Evolutionary conservation across 768 basidiomycete species (phyloP).

Genomic region (Serendipita sp.): DNA sequence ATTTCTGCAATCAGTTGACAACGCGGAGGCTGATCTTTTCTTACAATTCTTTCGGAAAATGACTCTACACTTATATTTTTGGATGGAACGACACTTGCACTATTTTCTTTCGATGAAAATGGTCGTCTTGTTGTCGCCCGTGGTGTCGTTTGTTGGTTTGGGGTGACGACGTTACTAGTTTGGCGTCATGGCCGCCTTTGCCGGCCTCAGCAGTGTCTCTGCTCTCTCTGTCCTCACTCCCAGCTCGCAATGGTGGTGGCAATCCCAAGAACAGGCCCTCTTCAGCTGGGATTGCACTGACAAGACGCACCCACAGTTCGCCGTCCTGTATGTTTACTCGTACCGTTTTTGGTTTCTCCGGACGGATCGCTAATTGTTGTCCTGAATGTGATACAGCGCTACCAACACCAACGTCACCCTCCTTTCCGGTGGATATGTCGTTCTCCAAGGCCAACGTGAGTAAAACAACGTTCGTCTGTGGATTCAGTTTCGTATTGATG

Average conservation of each 20-base stretch:
- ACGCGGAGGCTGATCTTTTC: too few species aligned
- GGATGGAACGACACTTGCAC: too few species aligned
- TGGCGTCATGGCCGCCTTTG: not conserved
- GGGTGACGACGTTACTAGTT: not conserved
- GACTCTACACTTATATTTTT: too few species aligned
- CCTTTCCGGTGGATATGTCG: not conserved
- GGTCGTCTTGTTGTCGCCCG: too few species aligned
- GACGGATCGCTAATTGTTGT: too few species aligned
- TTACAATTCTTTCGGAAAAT: too few species aligned
- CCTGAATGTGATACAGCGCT: not conserved
- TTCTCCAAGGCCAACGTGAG: not conserved
- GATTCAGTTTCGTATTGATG: not conserved
- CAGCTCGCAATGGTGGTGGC: not conserved
- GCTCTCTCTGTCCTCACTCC: not conserved
- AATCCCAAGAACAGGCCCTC: not conserved
- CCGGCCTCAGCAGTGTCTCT: not conserved
- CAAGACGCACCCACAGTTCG: not conserved
- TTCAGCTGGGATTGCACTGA: slow-evolving; percentile 4
- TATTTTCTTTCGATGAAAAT: too few species aligned
- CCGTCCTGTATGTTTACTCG: not conserved
- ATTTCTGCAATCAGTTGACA: too few species aligned
- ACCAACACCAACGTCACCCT: not conserved
- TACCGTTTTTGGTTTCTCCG: not conserved
- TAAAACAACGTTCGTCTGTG: not conserved
- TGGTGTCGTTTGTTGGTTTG: too few species aligned